Conservation (phyloP, 305 asterid genomes). For the Solanum aculeatissimum region DNA sequence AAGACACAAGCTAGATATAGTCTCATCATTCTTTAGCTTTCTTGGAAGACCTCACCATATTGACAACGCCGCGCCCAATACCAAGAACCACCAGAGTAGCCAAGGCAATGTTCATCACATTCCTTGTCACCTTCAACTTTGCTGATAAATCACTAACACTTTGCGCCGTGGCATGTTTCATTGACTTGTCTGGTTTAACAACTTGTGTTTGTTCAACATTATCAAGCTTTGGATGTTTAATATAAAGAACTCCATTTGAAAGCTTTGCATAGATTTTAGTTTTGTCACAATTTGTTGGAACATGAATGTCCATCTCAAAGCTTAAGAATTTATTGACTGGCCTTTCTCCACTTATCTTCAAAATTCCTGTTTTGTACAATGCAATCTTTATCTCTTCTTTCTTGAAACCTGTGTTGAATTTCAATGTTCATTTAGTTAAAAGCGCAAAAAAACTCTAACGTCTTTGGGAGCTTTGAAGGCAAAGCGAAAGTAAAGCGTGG, state of each 20-base stretch:
- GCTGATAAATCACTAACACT: background rate
- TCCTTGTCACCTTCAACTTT: background rate
- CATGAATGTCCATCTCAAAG: constrained; percentile 35
- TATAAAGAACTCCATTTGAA: constrained; percentile 31
- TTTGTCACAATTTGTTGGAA: constrained; percentile 32
- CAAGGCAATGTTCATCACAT: background rate
- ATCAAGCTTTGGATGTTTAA: constrained; percentile 58
- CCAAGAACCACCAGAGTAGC: background rate
- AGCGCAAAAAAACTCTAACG: background rate
- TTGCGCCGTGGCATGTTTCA: background rate
- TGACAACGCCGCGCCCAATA: background rate
- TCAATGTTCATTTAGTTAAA: background rate
- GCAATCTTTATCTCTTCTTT: constrained; percentile 50
- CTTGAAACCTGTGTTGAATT: constrained; percentile 38
- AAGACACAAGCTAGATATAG: background rate
- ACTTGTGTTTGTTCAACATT: background rate
- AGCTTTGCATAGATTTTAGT: constrained; percentile 48
- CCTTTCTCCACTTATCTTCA: constrained; percentile 48
- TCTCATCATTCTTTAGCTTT: background rate
- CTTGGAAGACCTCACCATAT: background rate
- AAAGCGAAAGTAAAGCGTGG: background rate
- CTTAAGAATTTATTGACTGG: constrained; percentile 19
- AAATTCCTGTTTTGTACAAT: constrained; percentile 10
- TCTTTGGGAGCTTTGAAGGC: no score
- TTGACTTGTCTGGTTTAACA: background rate